Percentiles rank a stretch among this genome's conserved stretches.
Conservation (phyloP, 2,329 filamentous ascomycete species). For the Colletotrichum eremochloae region DNA sequence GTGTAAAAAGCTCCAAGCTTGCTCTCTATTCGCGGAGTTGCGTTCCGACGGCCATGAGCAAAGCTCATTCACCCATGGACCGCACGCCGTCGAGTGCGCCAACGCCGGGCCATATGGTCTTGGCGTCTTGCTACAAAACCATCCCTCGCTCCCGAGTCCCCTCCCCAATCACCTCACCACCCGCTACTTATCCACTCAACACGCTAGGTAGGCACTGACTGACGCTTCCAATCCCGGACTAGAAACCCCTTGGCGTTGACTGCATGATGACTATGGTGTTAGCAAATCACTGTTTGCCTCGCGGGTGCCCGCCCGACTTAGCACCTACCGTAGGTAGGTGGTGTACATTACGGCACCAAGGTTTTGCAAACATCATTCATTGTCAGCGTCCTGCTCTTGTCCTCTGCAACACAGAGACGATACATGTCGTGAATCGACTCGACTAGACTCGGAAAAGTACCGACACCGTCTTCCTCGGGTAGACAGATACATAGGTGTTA, state of each 20-base stretch:
- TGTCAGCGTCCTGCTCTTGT: background rate
- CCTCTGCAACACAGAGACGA: background rate
- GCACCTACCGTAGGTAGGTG: no score
- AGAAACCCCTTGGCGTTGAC: constrained; percentile 9
- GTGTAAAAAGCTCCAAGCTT: background rate
- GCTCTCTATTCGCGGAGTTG: constrained; percentile 23
- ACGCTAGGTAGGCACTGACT: no score
- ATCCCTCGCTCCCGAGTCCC: background rate
- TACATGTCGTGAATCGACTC: background rate
- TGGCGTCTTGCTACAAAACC: constrained; percentile 1
- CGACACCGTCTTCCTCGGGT: background rate
- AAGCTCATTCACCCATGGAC: no score
- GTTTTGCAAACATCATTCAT: background rate
- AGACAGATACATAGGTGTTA: background rate
- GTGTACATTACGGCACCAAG: no score
- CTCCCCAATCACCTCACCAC: background rate
- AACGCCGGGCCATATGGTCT: background rate
- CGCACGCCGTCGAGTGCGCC: no score
- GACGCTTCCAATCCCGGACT: constrained; percentile 6
- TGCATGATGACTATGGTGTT: background rate
- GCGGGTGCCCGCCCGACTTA: background rate
- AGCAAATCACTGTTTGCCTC: background rate
- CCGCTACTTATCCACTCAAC: constrained; percentile 12
- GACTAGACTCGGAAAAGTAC: background rate
- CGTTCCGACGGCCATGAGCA: background rate